Base-by-base conservation (phyloP, 2,329 filamentous ascomycete species). In the Sporothrix variecibatus region DNA sequence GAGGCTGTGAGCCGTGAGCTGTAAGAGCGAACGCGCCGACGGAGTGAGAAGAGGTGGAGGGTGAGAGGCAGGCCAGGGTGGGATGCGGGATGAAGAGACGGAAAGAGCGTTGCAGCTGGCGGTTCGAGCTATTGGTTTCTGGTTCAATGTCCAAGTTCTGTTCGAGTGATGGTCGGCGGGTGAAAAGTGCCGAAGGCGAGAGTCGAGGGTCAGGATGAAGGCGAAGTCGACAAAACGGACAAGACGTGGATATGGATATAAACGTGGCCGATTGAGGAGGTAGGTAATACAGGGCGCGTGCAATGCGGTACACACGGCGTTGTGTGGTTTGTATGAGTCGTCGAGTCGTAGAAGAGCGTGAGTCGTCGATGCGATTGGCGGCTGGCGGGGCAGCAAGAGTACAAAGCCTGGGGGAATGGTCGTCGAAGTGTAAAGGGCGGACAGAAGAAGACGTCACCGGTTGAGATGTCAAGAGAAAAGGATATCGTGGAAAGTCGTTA, bases 81-180 rank as follows among this genome's bases (percentile, higher is more conserved):
- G 51, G 34, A 64, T 62, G 56, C 26, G 56, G 70, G 70, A 72
- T 34, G 70, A 62, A 43, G 38, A 72, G 51, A 23, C 34, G 69
- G 67, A 56, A 49, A 31, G 64, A 46, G 38, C 31, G n/a, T 64
- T 64, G 58, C 31, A 64, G 58, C 58, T 26, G 26, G 17, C 34
- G 56, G 56, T 31, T 11, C 15, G 31, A 64, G 31, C 58, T 38
- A 8, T 38, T 17, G 58, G 49, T 51, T 20, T 53, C 20, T 23
- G n/a, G n/a, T 53, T 53, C 20, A 53, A 34, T 34, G 34, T 34
- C 34, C 34, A 34, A 34, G 34, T 3, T 8, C 34, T 34, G 34
- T 53, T 53, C 20, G 23, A 23, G 49, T 9, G 23, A 23, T 28
- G 49, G 31, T 9, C 31, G 46, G 15, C 26, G 43, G 71, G 60